A percentile compares a stretch with the other conserved stretches of the same genome.
Evolutionary conservation across 2,329 filamentous ascomycete species (phyloP).

Genomic region (Hymenoscyphus fraxineus): DNA sequence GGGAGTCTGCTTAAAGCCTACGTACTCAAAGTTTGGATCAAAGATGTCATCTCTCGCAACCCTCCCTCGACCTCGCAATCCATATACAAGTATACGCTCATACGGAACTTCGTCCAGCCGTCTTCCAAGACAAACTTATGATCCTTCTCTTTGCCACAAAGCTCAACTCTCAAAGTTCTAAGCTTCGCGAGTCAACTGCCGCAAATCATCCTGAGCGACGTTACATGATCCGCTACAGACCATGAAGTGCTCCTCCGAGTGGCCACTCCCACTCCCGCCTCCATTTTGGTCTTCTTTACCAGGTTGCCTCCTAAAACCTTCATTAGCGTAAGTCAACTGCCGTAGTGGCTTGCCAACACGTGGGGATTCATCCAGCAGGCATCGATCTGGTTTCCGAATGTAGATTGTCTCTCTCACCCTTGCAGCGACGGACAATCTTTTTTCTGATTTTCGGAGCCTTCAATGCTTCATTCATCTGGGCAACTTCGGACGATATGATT

Average conservation of each 20-base stretch:
- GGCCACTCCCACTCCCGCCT: not conserved
- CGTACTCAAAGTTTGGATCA: no score
- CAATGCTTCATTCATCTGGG: not conserved
- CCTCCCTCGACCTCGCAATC: no score
- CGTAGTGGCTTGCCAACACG: not conserved
- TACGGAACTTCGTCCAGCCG: no score
- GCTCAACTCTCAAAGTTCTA: no score
- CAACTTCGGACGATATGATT: not conserved
- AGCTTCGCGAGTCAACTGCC: not conserved
- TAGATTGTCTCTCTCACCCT: not conserved
- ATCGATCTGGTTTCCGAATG: not conserved
- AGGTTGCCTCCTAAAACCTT: not conserved
- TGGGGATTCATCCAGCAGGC: not conserved
- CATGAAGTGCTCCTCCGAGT: not conserved
- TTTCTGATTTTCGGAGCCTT: not conserved
- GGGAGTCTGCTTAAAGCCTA: no score
- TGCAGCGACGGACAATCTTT: not conserved
- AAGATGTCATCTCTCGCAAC: no score
- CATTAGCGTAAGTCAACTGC: not conserved
- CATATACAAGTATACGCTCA: no score
- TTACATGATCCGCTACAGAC: not conserved
- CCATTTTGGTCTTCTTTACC: not conserved
- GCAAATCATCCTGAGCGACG: not conserved
- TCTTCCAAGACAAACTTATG: no score
- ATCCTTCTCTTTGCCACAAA: no score